Percentiles rank a stretch among this genome's conserved stretches.
These are phyloP conservation scores for Macrophomina pseudophaseolina DNA, from an alignment of 2,329 filamentous ascomycete species.

Conservation along the genomic window DNA sequence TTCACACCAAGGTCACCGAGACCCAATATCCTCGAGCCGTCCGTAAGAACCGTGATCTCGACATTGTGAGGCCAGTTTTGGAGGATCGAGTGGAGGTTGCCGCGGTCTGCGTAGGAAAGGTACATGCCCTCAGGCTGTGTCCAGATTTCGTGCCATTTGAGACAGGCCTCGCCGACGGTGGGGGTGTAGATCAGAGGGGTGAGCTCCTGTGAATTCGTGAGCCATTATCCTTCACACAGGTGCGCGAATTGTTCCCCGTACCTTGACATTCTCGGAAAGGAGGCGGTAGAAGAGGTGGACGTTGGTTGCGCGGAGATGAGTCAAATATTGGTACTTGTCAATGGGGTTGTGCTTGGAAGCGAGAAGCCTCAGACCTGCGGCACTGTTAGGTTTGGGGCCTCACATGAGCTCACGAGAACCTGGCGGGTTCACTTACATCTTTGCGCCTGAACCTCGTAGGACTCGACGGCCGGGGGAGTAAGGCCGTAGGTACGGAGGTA, in stretches of 20 bases:
- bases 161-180: conserved; percentile 92
- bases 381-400: conserved; percentile 28
- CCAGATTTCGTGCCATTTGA: conserved; percentile 95
- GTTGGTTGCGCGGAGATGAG: conserved; percentile 75
- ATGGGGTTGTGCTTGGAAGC: conserved; percentile 70
- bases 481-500: conserved; percentile 59
- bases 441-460: conserved; percentile 55
- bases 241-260: conserved; percentile 32
- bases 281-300: conserved; percentile 82
- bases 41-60: conserved; percentile 95
- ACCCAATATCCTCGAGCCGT: conserved; percentile 90
- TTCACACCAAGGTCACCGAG: conserved; percentile 95
- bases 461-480: conserved; percentile 57
- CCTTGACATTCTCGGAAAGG: conserved; percentile 73
- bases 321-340: conserved; percentile 85
- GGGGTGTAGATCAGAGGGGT: conserved; percentile 88
- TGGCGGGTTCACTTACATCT: conserved; percentile 49
- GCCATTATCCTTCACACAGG: conserved; percentile 17
- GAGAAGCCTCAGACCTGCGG: conserved; percentile 73
- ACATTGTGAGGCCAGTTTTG: conserved; percentile 93
- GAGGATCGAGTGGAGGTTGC: conserved; percentile 85
- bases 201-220: conserved; percentile 63
- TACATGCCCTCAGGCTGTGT: conserved; percentile 94
- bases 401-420: background rate
- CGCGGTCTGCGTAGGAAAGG: conserved; percentile 92